Evolutionary conservation across 2,329 filamentous ascomycete genomes (phyloP), one percentile per base, ranked within the genome.

Genomic region (Sarocladium kiliense): DNA sequence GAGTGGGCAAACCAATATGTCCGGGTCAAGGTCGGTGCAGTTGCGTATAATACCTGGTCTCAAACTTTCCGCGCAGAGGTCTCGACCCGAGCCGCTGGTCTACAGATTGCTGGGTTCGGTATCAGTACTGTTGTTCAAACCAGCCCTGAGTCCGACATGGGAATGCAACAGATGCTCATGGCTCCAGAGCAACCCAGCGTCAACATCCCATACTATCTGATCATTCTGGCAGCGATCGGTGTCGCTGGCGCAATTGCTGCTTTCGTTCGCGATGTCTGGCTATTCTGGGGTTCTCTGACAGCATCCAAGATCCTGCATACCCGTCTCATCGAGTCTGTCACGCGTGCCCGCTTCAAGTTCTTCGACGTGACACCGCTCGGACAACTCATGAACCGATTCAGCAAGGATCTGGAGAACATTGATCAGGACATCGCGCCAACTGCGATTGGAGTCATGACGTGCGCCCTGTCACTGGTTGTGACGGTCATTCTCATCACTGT

Each of bases 301-400:
- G 94, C 94, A 2, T 97, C 94, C 25, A 87, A 83, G 75, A 86
- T 85, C 62, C 84, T 99, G 19, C 94, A 99, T 68, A 80, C 86
- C 61, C 77, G 82, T 34, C 77, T 99, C 55, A 87, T 99, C 68
- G 79, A 82, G 26, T 79, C 88, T 1, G 85, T 99, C 23, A 88
- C 90, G 14, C 85, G 92, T 61, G 94, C 94, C 27, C 93, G 91
- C 68, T 97, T 99, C 78, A 91, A 89, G 67, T 99, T 99, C 75
- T 99, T 99, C 65, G 94, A 99, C 66, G 88, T 93, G 1, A 99
- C 94, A 0, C 94, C 94, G 2, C 81, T 97, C 0, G 94, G 94
- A 12, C 93, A 97, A 71, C 80, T 99, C 64, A 97, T 97, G 87
- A 99, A 99, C 71, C 85, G 94, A 19, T 99, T 99, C 74, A 97